These are phyloP conservation scores for Naganishia onofrii DNA, from an alignment of 768 basidiomycete genomes.

Conservation along the genomic window DNA sequence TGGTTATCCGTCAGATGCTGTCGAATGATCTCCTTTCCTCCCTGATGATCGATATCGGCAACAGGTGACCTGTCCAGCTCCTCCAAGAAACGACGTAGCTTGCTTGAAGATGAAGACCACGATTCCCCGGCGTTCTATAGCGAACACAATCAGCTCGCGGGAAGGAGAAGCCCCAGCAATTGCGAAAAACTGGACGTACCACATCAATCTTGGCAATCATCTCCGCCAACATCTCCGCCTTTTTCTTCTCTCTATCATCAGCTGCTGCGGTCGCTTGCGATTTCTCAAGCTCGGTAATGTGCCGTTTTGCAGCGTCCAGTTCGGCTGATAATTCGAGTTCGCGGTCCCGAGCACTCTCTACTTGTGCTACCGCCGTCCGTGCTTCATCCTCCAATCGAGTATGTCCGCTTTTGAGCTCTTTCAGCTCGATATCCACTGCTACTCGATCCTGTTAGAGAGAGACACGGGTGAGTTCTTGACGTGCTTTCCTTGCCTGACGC, in stretches of 20 bases:
- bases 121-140: conserved; percentile 40
- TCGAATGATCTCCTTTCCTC: conserved; percentile 65
- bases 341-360: conserved; percentile 94
- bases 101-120: conserved; percentile 13
- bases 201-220: conserved; percentile 99
- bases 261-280: conserved; percentile 79
- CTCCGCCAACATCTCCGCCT: conserved; percentile 97
- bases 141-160: background rate
- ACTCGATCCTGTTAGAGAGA: conserved; percentile 77
- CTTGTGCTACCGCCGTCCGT: conserved; percentile 86
- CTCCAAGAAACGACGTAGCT: conserved; percentile 41
- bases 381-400: conserved; percentile 92
- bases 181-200: conserved; percentile 57
- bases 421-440: conserved; percentile 84
- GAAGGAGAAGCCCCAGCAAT: background rate
- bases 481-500: too few species aligned
- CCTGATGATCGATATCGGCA: conserved; percentile 54
- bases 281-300: conserved; percentile 84
- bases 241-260: conserved; percentile 97
- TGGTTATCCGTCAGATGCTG: conserved; percentile 88
- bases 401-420: conserved; percentile 84
- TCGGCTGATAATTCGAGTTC: conserved; percentile 76
- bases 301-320: conserved; percentile 45
- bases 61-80: conserved; percentile 51
- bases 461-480: background rate